Percentiles rank a stretch among this genome's conserved stretches.
phyloP scores from a whole-genome alignment of 2,329 filamentous ascomycete species.

The Cladophialophora chaetospira region DNA sequence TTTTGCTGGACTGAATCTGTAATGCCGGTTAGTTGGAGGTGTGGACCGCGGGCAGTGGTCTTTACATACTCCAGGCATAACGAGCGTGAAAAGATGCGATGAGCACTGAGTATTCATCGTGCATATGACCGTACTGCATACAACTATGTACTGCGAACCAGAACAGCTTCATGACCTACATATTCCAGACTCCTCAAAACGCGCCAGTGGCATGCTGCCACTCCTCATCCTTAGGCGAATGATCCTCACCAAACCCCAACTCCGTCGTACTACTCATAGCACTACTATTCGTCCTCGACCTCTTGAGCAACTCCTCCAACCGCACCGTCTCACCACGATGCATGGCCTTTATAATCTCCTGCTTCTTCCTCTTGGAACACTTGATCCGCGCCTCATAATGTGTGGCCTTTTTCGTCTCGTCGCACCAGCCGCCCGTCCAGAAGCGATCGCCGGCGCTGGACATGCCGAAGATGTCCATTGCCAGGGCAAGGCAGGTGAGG shows the following conservation, averaged over 20 bases:
- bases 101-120: too few species aligned
- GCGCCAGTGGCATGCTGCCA: conserved; percentile 3
- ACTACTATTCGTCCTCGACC: conserved; percentile 3
- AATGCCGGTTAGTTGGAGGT: too few species aligned
- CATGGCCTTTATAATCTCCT: conserved; percentile 10
- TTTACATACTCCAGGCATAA: too few species aligned
- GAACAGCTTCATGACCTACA: background rate
- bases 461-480: conserved; percentile 12
- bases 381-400: conserved; percentile 8
- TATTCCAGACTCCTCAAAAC: background rate
- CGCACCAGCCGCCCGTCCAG: conserved; percentile 12
- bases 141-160: too few species aligned
- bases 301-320: conserved; percentile 3
- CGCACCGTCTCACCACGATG: conserved; percentile 7
- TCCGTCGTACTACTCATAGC: conserved; percentile 6
- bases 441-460: conserved; percentile 6
- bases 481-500: background rate
- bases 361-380: conserved; percentile 6
- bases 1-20: too few species aligned
- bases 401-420: conserved; percentile 2
- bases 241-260: background rate
- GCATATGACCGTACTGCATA: too few species aligned
- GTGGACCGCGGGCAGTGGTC: too few species aligned
- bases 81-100: too few species aligned
- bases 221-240: background rate